phyloP scores from a whole-genome alignment of 2,329 filamentous ascomycete species.

The Westerdykella ornata region DNA sequence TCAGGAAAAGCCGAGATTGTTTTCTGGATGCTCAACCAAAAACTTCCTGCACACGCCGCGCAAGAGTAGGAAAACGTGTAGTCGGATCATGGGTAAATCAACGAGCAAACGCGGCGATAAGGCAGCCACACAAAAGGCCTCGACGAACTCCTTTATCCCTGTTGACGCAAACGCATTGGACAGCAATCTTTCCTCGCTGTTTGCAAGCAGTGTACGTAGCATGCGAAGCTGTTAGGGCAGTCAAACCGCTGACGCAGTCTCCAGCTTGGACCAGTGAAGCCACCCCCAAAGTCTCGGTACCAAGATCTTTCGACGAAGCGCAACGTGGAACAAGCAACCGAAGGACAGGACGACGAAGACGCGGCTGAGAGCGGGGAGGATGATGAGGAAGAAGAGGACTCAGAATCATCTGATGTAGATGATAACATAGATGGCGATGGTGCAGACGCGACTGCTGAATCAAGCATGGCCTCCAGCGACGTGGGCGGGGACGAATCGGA shows the following conservation, averaged over 20 bases:
- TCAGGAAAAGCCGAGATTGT: neutral
- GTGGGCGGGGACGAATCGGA: slow-evolving; percentile 11
- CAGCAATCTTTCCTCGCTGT: slow-evolving; percentile 43
- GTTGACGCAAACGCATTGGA: slow-evolving; percentile 37
- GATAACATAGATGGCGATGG: slow-evolving; percentile 17
- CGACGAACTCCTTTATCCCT: slow-evolving; percentile 16
- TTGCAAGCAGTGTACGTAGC: slow-evolving; percentile 38
- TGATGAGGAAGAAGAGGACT: slow-evolving; percentile 30
- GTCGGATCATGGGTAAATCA: slow-evolving; percentile 27
- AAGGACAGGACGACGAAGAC: slow-evolving; percentile 49
- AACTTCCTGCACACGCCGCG: slow-evolving; percentile 15
- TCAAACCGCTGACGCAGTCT: slow-evolving; percentile 2
- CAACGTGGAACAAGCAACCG: slow-evolving; percentile 29
- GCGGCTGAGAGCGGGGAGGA: slow-evolving; percentile 29
- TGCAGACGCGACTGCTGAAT: slow-evolving; percentile 1
- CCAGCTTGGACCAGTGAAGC: slow-evolving; percentile 34
- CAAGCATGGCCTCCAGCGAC: neutral
- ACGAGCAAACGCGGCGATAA: slow-evolving; percentile 19
- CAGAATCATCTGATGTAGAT: slow-evolving; percentile 27
- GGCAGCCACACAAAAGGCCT: slow-evolving; percentile 9
- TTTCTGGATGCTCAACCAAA: slow-evolving; percentile 21
- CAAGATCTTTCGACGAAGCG: slow-evolving; percentile 20
- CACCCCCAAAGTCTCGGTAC: slow-evolving; percentile 39
- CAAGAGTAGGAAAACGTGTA: neutral
- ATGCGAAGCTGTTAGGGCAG: slow-evolving; percentile 1